Conservation (phyloP, 768 basidiomycete species). For the Agaricus subrufescens region DNA sequence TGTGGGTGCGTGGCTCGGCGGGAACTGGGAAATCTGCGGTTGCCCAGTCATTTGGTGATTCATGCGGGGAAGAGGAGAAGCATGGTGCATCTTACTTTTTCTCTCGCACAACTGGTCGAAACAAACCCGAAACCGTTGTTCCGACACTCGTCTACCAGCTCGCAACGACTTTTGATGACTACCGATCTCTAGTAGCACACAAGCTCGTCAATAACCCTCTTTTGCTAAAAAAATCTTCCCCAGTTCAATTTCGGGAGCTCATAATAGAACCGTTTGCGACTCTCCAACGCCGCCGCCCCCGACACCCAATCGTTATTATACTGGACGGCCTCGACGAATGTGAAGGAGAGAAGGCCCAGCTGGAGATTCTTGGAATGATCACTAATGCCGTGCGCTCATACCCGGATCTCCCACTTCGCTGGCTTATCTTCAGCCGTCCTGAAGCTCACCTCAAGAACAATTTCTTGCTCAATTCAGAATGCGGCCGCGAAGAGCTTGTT, state of each 20-base stretch:
- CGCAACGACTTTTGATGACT: neutral
- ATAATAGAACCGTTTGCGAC: conserved; percentile 1
- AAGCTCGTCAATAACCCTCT: neutral
- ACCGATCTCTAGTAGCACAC: neutral
- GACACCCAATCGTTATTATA: neutral
- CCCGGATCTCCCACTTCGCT: neutral
- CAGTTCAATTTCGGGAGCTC: conserved; percentile 1
- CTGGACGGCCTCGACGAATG: conserved; percentile 7
- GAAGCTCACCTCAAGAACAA: neutral
- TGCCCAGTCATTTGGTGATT: conserved; percentile 1
- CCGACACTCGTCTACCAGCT: conserved; percentile 5
- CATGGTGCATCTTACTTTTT: conserved; percentile 9
- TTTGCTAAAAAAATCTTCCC: neutral
- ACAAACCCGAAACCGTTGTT: neutral
- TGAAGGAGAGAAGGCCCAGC: neutral
- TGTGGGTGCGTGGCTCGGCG: neutral
- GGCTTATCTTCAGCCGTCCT: conserved; percentile 4
- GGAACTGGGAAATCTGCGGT: conserved; percentile 10
- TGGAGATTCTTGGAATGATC: neutral
- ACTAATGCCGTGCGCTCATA: neutral
- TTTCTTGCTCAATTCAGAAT: neutral
- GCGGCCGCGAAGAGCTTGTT: neutral
- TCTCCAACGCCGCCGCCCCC: neutral
- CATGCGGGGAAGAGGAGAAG: neutral
- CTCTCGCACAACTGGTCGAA: neutral